A percentile compares a stretch with the other conserved stretches of the same genome.
Evolutionary conservation across 2,329 filamentous ascomycete genomes (phyloP).

Genomic region (Chaetomium globosum): DNA sequence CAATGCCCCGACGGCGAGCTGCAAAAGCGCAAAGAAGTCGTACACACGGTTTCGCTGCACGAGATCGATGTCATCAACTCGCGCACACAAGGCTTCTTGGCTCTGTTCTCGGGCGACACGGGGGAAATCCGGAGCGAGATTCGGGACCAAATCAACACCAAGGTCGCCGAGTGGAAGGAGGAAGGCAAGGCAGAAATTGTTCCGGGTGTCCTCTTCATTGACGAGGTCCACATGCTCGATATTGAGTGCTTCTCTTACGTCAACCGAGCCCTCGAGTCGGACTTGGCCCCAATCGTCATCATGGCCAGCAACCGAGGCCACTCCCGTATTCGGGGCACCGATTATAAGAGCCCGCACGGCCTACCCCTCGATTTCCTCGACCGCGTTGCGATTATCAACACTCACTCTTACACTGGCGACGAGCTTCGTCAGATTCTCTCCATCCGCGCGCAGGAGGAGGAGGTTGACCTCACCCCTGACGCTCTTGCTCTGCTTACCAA

Average conservation of each 20-base stretch:
- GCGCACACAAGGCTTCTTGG: slow-evolving; percentile 95
- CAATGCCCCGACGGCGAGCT: slow-evolving; percentile 97
- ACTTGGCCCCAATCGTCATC: slow-evolving; percentile 94
- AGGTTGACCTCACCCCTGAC: slow-evolving; percentile 87
- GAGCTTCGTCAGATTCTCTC: slow-evolving; percentile 91
- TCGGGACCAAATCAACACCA: slow-evolving; percentile 97
- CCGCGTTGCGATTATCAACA: slow-evolving; percentile 94
- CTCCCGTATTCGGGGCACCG: slow-evolving; percentile 88
- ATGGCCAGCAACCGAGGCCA: slow-evolving; percentile 98
- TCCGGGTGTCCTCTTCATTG: slow-evolving; percentile 94
- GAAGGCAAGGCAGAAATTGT: slow-evolving; percentile 99
- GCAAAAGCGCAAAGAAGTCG: slow-evolving; percentile 94
- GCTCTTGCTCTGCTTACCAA: slow-evolving; percentile 92
- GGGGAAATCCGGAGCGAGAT: slow-evolving; percentile 98
- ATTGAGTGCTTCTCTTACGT: slow-evolving; percentile 99
- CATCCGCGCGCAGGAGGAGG: slow-evolving; percentile 92
- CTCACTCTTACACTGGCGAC: slow-evolving; percentile 76
- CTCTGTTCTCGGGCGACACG: slow-evolving; percentile 95
- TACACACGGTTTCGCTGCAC: slow-evolving; percentile 94
- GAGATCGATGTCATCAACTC: slow-evolving; percentile 99
- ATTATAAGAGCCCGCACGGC: slow-evolving; percentile 90
- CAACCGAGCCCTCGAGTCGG: slow-evolving; percentile 93
- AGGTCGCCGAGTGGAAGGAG: slow-evolving; percentile 98
- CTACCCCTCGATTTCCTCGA: slow-evolving; percentile 95
- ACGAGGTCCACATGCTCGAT: slow-evolving; percentile 99